phyloP scores from a whole-genome alignment of 768 basidiomycete species.

The button mushroom (Agaricus bisporus) region DNA sequence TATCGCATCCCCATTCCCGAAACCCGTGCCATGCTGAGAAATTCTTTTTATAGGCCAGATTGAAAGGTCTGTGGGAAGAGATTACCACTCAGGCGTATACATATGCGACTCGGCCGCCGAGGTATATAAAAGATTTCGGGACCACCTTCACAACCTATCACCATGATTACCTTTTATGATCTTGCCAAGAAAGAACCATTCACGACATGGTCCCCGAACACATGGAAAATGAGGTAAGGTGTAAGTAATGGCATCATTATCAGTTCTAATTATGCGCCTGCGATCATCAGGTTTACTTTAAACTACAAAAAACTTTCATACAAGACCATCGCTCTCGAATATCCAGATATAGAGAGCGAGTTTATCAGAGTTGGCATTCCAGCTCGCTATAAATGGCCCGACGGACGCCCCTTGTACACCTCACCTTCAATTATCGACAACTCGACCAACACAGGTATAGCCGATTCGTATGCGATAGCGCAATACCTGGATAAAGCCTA shows the following conservation, averaged over 20 bases:
- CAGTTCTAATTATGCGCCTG: neutral
- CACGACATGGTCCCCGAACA: constrained; percentile 5
- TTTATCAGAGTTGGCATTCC: constrained; percentile 24
- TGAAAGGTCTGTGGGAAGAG: too few species aligned
- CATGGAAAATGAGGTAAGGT: constrained; percentile 8
- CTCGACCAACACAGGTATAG: constrained; percentile 22
- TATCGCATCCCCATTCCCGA: too few species aligned
- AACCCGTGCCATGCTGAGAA: too few species aligned
- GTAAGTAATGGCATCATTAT: neutral
- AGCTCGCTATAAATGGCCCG: constrained; percentile 20
- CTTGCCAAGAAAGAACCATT: neutral
- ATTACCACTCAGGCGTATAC: too few species aligned
- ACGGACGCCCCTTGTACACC: constrained; percentile 29
- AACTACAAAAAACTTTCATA: constrained; percentile 12
- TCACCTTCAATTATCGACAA: constrained; percentile 40
- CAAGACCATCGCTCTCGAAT: constrained; percentile 37
- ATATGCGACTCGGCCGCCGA: too few species aligned
- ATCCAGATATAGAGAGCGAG: constrained; percentile 29
- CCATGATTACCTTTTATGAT: constrained; percentile 15
- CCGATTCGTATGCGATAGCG: constrained; percentile 34
- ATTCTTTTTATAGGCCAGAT: too few species aligned
- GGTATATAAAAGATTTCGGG: neutral
- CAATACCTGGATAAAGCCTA: constrained; percentile 39
- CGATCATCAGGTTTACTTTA: neutral
- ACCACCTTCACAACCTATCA: neutral